phyloP scores from a whole-genome alignment of 352 stramenopile genomes.

The Phytophthora hybrid region DNA sequence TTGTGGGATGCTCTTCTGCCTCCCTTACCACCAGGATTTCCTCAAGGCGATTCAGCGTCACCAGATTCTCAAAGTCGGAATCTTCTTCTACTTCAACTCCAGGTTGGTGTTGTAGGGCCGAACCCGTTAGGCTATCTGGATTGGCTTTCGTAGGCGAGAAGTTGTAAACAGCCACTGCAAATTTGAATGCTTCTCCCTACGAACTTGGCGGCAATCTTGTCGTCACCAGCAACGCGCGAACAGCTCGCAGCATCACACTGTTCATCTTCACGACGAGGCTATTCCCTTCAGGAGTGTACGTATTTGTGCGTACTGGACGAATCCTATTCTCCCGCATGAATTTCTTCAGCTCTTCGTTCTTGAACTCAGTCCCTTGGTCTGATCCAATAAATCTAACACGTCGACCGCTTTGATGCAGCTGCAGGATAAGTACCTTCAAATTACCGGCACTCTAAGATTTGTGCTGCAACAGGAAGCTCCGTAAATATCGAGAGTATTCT shows the following conservation, averaged over 20 bases:
- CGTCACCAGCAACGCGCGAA: conserved; percentile 9
- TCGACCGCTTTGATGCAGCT: neutral
- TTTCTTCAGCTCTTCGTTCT: neutral
- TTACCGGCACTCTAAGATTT: neutral
- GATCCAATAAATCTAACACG: neutral
- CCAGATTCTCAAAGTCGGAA: too few relatives aligned
- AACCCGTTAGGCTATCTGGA: too few relatives aligned
- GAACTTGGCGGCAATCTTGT: neutral
- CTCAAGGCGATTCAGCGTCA: too few relatives aligned
- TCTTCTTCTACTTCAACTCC: too few relatives aligned
- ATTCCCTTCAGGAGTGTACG: conserved; percentile 7
- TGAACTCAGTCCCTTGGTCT: conserved; percentile 1
- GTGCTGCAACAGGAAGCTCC: neutral
- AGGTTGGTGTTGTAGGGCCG: too few relatives aligned
- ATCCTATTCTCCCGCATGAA: conserved; percentile 4
- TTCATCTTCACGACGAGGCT: neutral
- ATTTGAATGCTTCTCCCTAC: conserved; percentile 9
- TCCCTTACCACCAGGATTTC: too few relatives aligned
- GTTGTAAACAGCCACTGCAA: conserved; percentile 7
- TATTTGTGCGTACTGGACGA: neutral
- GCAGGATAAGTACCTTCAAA: neutral
- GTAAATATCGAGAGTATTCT: neutral
- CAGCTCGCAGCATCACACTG: neutral
- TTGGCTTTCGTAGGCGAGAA: conserved; percentile 9
- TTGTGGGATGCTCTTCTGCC: too few relatives aligned